phyloP scores from a whole-genome alignment of 1,284 basidiomycete species.

The Mycena sp. region DNA sequence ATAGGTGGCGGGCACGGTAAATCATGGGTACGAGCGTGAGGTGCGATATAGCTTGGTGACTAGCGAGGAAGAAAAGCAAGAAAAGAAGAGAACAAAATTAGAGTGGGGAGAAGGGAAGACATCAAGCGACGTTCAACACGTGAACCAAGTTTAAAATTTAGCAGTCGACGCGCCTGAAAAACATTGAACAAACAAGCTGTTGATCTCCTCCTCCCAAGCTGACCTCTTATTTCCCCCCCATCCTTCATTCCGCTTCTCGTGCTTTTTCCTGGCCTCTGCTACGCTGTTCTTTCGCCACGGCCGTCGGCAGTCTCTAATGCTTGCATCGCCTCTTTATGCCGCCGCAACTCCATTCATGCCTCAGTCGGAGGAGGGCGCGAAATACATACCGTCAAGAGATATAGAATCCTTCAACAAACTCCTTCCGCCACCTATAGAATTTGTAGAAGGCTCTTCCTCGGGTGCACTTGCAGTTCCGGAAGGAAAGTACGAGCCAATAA shows the following conservation, averaged over 20 bases:
- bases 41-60: too few species aligned
- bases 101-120: too few species aligned
- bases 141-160: too few species aligned
- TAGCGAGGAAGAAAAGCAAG: too few species aligned
- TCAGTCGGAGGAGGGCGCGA: conserved; percentile 44
- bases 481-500: conserved; percentile 82
- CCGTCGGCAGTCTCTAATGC: conserved; percentile 56
- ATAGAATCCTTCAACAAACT: conserved; percentile 78
- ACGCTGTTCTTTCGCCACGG: conserved; percentile 4
- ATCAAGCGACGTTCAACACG: too few species aligned
- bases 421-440: conserved; percentile 79
- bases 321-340: conserved; percentile 68
- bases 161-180: conserved; percentile 1
- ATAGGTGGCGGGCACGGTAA: too few species aligned
- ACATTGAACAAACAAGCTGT: not conserved
- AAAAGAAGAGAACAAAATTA: too few species aligned
- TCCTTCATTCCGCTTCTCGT: not conserved
- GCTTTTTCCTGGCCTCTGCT: not conserved
- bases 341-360: conserved; percentile 59
- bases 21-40: too few species aligned
- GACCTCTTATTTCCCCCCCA: not conserved
- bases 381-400: conserved; percentile 63
- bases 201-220: not conserved
- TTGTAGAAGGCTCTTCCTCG: conserved; percentile 82
- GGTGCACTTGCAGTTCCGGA: conserved; percentile 73